Conservation (phyloP, 1,139 yeast species). For the Saccharomyces hybrid region DNA sequence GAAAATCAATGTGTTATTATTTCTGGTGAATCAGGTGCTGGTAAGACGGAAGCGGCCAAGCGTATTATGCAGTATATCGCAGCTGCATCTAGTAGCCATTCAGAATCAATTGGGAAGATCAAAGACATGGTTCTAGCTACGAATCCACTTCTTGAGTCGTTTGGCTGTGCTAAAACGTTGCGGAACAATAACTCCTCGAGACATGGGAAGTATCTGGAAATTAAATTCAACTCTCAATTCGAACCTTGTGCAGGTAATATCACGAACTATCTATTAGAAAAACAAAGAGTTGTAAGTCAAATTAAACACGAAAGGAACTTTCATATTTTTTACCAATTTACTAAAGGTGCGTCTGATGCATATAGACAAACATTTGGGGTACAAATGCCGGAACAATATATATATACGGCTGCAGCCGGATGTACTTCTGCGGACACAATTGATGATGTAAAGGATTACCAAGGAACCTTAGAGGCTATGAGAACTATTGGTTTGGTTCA, state of each 20-base stretch:
- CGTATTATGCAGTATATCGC: conserved; percentile 98
- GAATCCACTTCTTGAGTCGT: conserved; percentile 89
- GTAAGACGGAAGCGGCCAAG: conserved; percentile 98
- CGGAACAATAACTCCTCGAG: conserved; percentile 95
- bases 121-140: conserved; percentile 98
- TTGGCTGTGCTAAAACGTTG: conserved; percentile 97
- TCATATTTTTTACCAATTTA: conserved; percentile 93
- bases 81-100: conserved; percentile 57
- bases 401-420: conserved; percentile 79
- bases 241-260: conserved; percentile 95
- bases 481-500: conserved; percentile 72
- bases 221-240: conserved; percentile 69
- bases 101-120: conserved; percentile 65
- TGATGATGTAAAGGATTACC: conserved; percentile 72
- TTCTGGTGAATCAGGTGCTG: conserved; percentile 99
- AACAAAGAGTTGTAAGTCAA: conserved; percentile 93
- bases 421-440: conserved; percentile 83
- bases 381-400: conserved; percentile 87
- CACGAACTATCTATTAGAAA: conserved; percentile 88
- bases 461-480: conserved; percentile 84
- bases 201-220: conserved; percentile 95
- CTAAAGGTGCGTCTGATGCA: conserved; percentile 81
- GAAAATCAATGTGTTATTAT: conserved; percentile 97
- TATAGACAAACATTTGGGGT: conserved; percentile 82
- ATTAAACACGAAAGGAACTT: conserved; percentile 88